Conservation (phyloP, 2,329 filamentous ascomycete genomes). For the Epichloe hybrida region DNA sequence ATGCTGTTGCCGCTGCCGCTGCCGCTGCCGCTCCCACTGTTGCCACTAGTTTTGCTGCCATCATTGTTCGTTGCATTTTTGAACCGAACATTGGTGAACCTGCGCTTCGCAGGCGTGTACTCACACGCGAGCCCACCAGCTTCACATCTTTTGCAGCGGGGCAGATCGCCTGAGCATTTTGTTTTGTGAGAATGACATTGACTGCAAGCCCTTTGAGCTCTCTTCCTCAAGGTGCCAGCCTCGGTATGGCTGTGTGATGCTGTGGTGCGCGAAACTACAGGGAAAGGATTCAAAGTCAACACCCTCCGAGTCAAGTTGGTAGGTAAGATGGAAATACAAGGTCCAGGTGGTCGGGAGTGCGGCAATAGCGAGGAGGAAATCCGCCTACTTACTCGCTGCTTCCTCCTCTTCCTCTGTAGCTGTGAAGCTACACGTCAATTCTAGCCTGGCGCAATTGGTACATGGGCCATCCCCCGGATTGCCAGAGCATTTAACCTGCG, state of each 20-base stretch:
- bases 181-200: slow-evolving; percentile 30
- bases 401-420: slow-evolving; percentile 10
- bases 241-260: slow-evolving; percentile 28
- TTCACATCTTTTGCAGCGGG: slow-evolving; percentile 25
- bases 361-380: not conserved
- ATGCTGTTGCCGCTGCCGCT: too few relatives aligned
- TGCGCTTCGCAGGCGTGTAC: slow-evolving; percentile 25
- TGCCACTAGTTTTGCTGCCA: not conserved
- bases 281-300: not conserved
- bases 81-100: slow-evolving; percentile 21
- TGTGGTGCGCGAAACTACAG: slow-evolving; percentile 23
- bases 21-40: too few relatives aligned
- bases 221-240: slow-evolving; percentile 27
- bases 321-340: not conserved
- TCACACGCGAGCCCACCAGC: slow-evolving; percentile 22
- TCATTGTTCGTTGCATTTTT: slow-evolving; percentile 6
- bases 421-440: slow-evolving; percentile 23
- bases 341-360: not conserved
- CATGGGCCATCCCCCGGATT: slow-evolving; percentile 22
- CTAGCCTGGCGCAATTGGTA: slow-evolving; percentile 23
- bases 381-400: slow-evolving; percentile 9
- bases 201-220: slow-evolving; percentile 28
- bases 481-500: slow-evolving; percentile 29
- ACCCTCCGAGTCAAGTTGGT: not conserved
- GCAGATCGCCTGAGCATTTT: slow-evolving; percentile 28